These are phyloP conservation scores for Penicillium sp. DNA, from an alignment of 2,329 filamentous ascomycete genomes.

Conservation along the genomic window DNA sequence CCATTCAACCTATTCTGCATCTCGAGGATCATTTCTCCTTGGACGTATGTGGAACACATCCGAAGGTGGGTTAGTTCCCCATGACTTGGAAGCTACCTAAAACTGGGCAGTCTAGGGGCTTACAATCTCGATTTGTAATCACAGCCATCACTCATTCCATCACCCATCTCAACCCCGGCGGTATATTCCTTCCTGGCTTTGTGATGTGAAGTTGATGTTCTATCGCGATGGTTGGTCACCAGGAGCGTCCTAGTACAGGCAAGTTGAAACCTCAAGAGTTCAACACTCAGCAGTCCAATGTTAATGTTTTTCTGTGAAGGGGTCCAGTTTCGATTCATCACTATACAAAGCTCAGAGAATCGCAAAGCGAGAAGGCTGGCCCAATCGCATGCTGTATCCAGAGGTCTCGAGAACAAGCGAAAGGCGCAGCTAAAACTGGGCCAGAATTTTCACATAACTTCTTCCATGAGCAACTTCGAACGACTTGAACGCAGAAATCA, in stretches of 20 bases:
- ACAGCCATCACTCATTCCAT: neutral
- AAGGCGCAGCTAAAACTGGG: slow-evolving; percentile 28
- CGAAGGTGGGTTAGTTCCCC: no score
- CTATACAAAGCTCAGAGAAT: slow-evolving; percentile 25
- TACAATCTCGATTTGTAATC: neutral
- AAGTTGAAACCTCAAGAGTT: neutral
- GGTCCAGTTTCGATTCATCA: slow-evolving; percentile 17
- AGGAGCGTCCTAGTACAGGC: neutral
- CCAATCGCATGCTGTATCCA: slow-evolving; percentile 35
- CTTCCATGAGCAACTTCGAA: neutral
- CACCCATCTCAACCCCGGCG: neutral
- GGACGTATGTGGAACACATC: no score
- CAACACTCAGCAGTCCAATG: neutral
- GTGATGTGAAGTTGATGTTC: no score
- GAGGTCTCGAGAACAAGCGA: slow-evolving; percentile 33
- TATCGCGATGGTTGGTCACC: neutral
- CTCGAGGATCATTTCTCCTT: no score
- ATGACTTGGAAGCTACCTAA: no score
- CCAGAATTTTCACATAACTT: slow-evolving; percentile 31
- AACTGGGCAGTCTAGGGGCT: no score
- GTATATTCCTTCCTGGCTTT: neutral
- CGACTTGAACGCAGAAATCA: neutral
- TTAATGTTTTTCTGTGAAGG: neutral
- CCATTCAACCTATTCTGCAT: no score
- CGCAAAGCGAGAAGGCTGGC: slow-evolving; percentile 25